Evolutionary conservation across 2,329 filamentous ascomycete species (phyloP).

Genomic region (Pestalotiopsis sp.): DNA sequence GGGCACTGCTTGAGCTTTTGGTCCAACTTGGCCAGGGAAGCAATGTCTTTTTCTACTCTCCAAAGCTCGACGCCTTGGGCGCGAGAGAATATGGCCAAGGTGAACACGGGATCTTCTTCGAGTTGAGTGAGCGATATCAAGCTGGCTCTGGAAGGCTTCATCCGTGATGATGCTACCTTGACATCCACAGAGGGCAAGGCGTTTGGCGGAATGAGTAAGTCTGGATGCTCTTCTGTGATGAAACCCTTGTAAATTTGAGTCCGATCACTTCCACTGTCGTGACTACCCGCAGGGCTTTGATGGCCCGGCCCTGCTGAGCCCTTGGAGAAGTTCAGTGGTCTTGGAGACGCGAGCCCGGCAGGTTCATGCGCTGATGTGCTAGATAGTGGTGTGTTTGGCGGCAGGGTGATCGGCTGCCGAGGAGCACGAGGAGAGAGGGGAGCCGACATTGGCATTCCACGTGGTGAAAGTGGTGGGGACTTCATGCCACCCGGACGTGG

Average conservation of each 20-base stretch:
- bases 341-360: conserved; percentile 41
- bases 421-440: conserved; percentile 74
- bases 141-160: conserved; percentile 88
- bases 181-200: conserved; percentile 84
- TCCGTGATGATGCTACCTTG: conserved; percentile 88
- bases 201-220: conserved; percentile 83
- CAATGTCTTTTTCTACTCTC: conserved; percentile 90
- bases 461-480: conserved; percentile 71
- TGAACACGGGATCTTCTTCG: conserved; percentile 94
- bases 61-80: conserved; percentile 80
- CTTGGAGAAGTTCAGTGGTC: conserved; percentile 42
- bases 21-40: conserved; percentile 80
- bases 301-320: conserved; percentile 28
- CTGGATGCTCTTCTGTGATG: conserved; percentile 83
- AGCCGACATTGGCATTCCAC: conserved; percentile 47
- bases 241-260: conserved; percentile 74
- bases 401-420: conserved; percentile 72
- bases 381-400: conserved; percentile 68
- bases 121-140: conserved; percentile 77
- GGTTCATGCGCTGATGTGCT: conserved; percentile 52
- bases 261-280: conserved; percentile 44
- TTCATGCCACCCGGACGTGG: conserved; percentile 59
- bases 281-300: conserved; percentile 33
- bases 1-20: conserved; percentile 75
- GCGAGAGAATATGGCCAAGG: conserved; percentile 80